Conservation (phyloP, 768 basidiomycete species). For the Tylopilus felleus region DNA sequence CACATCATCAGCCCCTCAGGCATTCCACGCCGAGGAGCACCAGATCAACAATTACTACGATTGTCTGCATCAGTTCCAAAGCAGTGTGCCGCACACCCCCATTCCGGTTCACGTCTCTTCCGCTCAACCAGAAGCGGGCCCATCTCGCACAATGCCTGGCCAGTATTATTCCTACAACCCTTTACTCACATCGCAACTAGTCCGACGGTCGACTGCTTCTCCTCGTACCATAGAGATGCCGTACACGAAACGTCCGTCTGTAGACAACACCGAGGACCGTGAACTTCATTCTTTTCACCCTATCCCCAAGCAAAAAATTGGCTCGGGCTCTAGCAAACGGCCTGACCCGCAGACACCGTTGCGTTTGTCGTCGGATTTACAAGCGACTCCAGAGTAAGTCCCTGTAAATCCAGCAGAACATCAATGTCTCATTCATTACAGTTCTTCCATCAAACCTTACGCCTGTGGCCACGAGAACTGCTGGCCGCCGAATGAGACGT, state of each 20-base stretch:
- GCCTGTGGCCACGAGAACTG: slow-evolving; percentile 73
- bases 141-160: slow-evolving; percentile 14
- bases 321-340: slow-evolving; percentile 21
- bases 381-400: slow-evolving; percentile 45
- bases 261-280: slow-evolving; percentile 15
- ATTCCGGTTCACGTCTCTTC: slow-evolving; percentile 25
- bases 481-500: slow-evolving; percentile 48
- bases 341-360: slow-evolving; percentile 28
- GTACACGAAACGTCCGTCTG: slow-evolving; percentile 17
- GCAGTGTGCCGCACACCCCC: slow-evolving; percentile 24
- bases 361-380: slow-evolving; percentile 45
- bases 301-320: slow-evolving; percentile 21
- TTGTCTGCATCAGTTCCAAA: slow-evolving; percentile 31
- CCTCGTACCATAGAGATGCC: slow-evolving; percentile 18
- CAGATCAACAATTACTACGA: slow-evolving; percentile 22
- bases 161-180: slow-evolving; percentile 15
- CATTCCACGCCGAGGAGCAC: slow-evolving; percentile 23
- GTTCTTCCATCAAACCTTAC: slow-evolving; percentile 52
- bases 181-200: slow-evolving; percentile 16
- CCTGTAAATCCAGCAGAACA: not conserved
- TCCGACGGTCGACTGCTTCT: slow-evolving; percentile 20
- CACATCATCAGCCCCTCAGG: slow-evolving; percentile 29
- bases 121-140: slow-evolving; percentile 22
- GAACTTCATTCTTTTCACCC: slow-evolving; percentile 6
- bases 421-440: slow-evolving; percentile 17